Evolutionary conservation across 352 stramenopile genomes (phyloP).

Genomic region (Phytophthora tentaculata): DNA sequence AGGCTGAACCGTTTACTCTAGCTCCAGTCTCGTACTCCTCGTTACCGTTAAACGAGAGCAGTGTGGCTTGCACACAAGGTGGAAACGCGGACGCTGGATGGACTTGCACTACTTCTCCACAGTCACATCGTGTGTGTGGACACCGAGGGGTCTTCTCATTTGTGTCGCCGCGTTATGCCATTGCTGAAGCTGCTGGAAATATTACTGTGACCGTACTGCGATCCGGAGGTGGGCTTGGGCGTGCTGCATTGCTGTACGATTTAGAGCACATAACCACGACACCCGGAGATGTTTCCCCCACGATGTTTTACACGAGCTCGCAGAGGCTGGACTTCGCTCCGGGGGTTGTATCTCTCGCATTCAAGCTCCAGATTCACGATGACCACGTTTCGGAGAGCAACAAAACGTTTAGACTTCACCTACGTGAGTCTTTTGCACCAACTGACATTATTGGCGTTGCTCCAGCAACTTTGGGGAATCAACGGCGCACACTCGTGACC

Average conservation of each 20-base stretch:
- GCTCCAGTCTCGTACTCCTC: conserved; percentile 24
- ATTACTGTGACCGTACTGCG: conserved; percentile 87
- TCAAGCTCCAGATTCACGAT: conserved; percentile 93
- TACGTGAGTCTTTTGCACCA: conserved; percentile 44
- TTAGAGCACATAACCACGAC: conserved; percentile 86
- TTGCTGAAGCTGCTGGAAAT: conserved; percentile 69
- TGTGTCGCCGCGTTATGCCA: conserved; percentile 82
- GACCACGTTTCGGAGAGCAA: conserved; percentile 77
- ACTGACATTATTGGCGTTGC: conserved; percentile 22
- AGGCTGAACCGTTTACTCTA: conserved; percentile 88
- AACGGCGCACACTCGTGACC: conserved; percentile 67
- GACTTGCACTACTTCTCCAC: conserved; percentile 50
- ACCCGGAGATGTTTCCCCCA: conserved; percentile 79
- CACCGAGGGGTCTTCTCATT: conserved; percentile 92
- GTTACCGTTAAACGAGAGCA: conserved; percentile 60
- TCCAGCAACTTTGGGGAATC: conserved; percentile 56
- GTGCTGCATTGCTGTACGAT: conserved; percentile 78
- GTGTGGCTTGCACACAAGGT: conserved; percentile 69
- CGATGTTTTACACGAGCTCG: conserved; percentile 87
- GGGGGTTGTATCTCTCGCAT: conserved; percentile 86
- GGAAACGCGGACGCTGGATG: conserved; percentile 61
- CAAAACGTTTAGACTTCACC: conserved; percentile 70
- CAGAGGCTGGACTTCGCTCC: conserved; percentile 81
- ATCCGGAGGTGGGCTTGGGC: conserved; percentile 88
- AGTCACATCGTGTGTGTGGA: conserved; percentile 91